Percentiles rank a stretch among this genome's conserved stretches.
phyloP scores from a whole-genome alignment of 2,329 filamentous ascomycete genomes.

The Rhinocladiella mackenziei region DNA sequence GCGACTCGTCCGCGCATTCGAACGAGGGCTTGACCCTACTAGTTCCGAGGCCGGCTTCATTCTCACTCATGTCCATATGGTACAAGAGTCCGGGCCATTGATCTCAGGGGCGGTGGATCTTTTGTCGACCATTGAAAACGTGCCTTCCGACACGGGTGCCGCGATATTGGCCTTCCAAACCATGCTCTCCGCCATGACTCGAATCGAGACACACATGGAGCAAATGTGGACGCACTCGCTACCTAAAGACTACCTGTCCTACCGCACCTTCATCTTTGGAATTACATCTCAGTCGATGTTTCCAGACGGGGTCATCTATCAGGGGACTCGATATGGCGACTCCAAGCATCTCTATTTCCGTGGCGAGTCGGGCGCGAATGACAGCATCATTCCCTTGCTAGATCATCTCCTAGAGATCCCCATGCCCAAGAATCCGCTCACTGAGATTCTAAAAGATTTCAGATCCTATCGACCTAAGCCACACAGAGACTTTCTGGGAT shows the following conservation, averaged over 20 bases:
- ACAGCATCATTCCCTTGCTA: slow-evolving; percentile 86
- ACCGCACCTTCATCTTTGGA: slow-evolving; percentile 95
- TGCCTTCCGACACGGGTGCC: slow-evolving; percentile 4
- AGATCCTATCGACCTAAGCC: slow-evolving; percentile 83
- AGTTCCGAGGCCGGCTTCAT: slow-evolving; percentile 95
- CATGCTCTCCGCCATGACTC: slow-evolving; percentile 61
- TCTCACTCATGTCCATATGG: slow-evolving; percentile 95
- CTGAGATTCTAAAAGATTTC: slow-evolving; percentile 83
- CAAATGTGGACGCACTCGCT: slow-evolving; percentile 90
- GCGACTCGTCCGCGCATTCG: slow-evolving; percentile 84
- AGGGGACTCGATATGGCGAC: slow-evolving; percentile 64
- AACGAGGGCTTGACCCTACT: slow-evolving; percentile 76
- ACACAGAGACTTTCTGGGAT: slow-evolving; percentile 77
- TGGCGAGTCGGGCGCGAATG: slow-evolving; percentile 89
- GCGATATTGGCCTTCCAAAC: slow-evolving; percentile 51
- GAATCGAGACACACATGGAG: slow-evolving; percentile 78
- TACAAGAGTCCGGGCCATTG: slow-evolving; percentile 74
- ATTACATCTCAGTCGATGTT: slow-evolving; percentile 95
- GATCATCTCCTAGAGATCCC: slow-evolving; percentile 81
- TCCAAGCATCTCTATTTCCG: slow-evolving; percentile 72
- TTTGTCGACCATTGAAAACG: slow-evolving; percentile 53
- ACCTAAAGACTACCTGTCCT: slow-evolving; percentile 77
- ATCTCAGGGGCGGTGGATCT: slow-evolving; percentile 68
- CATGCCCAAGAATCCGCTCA: slow-evolving; percentile 87
- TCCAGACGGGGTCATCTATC: slow-evolving; percentile 83